Conservation (phyloP, 2,329 filamentous ascomycete species). For the Sclerotinia sclerotiorum region DNA sequence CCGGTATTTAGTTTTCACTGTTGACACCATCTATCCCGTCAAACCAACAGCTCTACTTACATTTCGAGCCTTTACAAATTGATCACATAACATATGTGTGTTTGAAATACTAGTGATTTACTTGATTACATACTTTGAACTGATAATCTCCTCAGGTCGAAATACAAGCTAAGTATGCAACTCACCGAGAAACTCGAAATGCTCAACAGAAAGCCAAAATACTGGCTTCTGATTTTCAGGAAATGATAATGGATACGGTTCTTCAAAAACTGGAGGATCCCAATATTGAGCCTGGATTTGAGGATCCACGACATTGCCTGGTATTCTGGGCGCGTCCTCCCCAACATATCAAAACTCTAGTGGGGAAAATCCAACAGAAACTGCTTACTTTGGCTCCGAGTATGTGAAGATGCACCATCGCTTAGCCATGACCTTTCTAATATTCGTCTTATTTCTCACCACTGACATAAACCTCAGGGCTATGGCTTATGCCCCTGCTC, state of each 20-base stretch:
- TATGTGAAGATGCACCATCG: slow-evolving; percentile 48
- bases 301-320: slow-evolving; percentile 76
- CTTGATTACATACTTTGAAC: neutral
- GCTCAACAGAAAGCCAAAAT: slow-evolving; percentile 73
- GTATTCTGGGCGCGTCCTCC: slow-evolving; percentile 88
- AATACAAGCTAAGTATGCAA: slow-evolving; percentile 55
- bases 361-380: slow-evolving; percentile 66
- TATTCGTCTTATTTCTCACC: neutral
- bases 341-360: slow-evolving; percentile 64
- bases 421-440: neutral
- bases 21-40: neutral
- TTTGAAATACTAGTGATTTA: neutral
- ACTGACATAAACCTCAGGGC: slow-evolving; percentile 48
- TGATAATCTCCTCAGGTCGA: slow-evolving; percentile 27
- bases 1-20: slow-evolving; percentile 30
- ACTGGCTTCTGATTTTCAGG: slow-evolving; percentile 64
- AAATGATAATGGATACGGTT: slow-evolving; percentile 74
- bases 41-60: neutral
- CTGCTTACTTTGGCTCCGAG: slow-evolving; percentile 66
- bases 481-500: slow-evolving; percentile 83
- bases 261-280: slow-evolving; percentile 68
- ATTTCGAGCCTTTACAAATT: neutral
- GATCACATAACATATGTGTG: slow-evolving; percentile 1
- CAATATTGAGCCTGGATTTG: slow-evolving; percentile 64
- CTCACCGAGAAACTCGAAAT: slow-evolving; percentile 74